Conservation (phyloP, 768 basidiomycete genomes). For the Pisolithus orientalis region DNA sequence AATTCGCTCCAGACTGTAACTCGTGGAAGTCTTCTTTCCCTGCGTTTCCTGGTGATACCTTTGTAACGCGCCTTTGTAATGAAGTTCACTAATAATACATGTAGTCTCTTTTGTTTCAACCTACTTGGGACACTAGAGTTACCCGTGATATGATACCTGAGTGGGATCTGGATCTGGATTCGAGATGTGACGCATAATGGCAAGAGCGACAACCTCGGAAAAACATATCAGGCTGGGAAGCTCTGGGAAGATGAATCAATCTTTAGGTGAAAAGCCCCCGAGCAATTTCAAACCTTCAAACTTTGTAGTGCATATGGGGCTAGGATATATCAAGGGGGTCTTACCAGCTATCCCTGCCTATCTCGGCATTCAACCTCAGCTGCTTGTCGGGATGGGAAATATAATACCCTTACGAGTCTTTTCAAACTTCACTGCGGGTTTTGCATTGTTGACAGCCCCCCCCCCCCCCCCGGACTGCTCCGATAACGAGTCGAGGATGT, state of each 20-base stretch:
- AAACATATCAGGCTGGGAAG: neutral
- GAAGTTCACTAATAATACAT: too few relatives aligned
- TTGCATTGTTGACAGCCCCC: too few relatives aligned
- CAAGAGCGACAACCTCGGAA: neutral
- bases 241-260: neutral
- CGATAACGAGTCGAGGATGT: neutral
- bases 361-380: neutral
- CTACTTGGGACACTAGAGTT: conserved; percentile 16
- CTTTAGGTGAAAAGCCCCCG: neutral
- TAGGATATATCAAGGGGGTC: neutral
- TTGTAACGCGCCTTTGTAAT: too few relatives aligned
- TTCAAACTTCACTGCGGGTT: too few relatives aligned
- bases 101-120: neutral
- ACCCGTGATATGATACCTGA: conserved; percentile 4
- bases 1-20: too few relatives aligned
- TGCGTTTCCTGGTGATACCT: too few relatives aligned
- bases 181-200: neutral
- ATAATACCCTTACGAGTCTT: too few relatives aligned
- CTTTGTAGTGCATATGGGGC: neutral
- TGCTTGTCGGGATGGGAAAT: neutral
- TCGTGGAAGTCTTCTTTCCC: too few relatives aligned
- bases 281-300: neutral
- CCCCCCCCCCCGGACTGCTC: neutral
- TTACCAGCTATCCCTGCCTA: neutral
- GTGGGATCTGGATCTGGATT: neutral